Evolutionary conservation across 2,329 filamentous ascomycete species (phyloP), one percentile per base, ranked within the genome.

Genomic region (Malbranchea cinnamomea): DNA sequence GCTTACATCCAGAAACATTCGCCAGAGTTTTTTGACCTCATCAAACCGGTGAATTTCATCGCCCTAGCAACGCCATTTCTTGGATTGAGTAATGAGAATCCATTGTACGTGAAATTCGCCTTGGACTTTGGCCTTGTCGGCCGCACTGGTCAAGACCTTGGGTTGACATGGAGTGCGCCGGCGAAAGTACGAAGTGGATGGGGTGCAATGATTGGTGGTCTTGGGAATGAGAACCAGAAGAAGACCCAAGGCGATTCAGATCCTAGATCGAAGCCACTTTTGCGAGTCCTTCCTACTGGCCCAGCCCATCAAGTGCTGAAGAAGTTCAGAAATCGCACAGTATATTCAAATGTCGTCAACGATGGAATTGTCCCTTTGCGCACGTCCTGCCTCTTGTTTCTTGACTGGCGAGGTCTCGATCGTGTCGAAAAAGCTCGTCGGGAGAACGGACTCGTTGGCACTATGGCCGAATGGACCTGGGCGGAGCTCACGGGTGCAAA

Each of bases 1-100:
- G 87, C 85, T 6, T 95, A 95, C 50, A 92, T 95, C 26, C 80
- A 94, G 45, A 94, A 94, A 49, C 84, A 95, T 51, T 92, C 83
- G 0, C 87, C 87, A 1, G 62, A 76, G 6, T 95, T 95, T 51
- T 95, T 95, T 45, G 68, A 85, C 28, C 60, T 74, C 4, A 92
- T 94, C 44, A 70, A 74, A 39, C 87, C 87, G 0, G 63, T 93
- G 50, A 94, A 94, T 49, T 95, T 95, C 47, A 78, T 95, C 40
- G 68, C 79, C 16, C 60, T 95, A 41, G 85, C 87, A 10, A 78
- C 85, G 1, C 87, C 87, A 0, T 83, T 94, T 41, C 60, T 95
- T 1, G 87, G 87, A 0, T 61, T 95, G 21, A 95, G 87, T 53
- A 94, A 98, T 50, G 89, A 98, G 50, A 98, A 98, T 44, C 89